Conservation (phyloP, 257 asterid genomes). For the Gynochthodes officinalis region DNA sequence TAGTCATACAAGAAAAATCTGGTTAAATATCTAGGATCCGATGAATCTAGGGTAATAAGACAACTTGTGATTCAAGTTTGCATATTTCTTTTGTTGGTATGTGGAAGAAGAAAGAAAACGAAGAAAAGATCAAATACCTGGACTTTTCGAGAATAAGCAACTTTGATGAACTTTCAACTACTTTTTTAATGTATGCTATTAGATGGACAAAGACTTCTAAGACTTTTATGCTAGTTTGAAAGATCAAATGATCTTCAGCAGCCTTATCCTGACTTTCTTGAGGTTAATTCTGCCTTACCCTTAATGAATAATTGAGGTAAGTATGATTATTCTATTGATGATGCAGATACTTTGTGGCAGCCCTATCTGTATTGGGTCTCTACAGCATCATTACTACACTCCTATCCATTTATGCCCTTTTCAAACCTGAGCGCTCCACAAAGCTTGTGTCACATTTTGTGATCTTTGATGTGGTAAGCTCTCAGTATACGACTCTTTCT, state of each 20-base stretch:
- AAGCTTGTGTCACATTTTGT: conserved; percentile 32
- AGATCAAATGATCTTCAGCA: neutral
- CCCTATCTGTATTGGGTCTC: conserved; percentile 38
- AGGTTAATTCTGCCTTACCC: neutral
- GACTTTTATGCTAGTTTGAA: no score
- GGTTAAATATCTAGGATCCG: no score
- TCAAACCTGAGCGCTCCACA: conserved; percentile 30
- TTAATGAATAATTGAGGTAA: neutral
- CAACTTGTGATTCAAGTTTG: no score
- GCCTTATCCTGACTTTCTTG: neutral
- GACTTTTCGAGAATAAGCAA: neutral
- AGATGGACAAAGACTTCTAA: neutral
- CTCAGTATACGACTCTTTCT: neutral
- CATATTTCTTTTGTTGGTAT: neutral
- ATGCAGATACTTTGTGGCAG: conserved; percentile 48
- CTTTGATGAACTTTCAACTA: neutral
- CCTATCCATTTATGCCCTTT: conserved; percentile 29
- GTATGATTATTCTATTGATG: neutral
- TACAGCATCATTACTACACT: conserved; percentile 33
- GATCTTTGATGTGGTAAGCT: conserved; percentile 46
- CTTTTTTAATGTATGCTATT: neutral
- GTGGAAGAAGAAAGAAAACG: no score
- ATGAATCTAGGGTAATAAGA: no score
- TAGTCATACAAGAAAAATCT: no score
- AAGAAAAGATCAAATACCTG: no score